These are phyloP conservation scores for Pythium vanterpoolii DNA, from an alignment of 352 stramenopile species.

Conservation along the genomic window DNA sequence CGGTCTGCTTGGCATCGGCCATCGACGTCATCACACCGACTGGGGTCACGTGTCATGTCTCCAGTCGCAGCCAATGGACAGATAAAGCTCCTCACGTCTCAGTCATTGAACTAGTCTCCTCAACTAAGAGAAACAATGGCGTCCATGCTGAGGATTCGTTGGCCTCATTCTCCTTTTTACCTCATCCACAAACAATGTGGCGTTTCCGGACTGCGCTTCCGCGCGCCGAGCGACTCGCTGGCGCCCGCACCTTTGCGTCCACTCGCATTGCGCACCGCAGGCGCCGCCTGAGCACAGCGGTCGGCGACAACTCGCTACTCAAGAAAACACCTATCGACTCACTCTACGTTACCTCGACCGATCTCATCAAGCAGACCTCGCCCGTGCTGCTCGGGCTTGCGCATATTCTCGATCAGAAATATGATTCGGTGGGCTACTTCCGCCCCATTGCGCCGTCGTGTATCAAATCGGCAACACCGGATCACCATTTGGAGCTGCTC, in stretches of 20 bases:
- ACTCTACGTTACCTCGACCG: conserved; percentile 69
- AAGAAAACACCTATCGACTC: conserved; percentile 45
- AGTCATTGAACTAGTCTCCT: neutral
- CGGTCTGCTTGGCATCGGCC: conserved; percentile 6
- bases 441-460: conserved; percentile 57
- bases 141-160: neutral
- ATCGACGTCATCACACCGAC: conserved; percentile 19
- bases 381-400: conserved; percentile 66
- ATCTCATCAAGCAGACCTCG: conserved; percentile 56
- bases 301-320: conserved; percentile 4
- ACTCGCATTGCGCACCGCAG: conserved; percentile 1
- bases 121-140: neutral
- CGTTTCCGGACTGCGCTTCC: conserved; percentile 10
- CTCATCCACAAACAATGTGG: conserved; percentile 4
- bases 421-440: conserved; percentile 70
- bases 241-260: conserved; percentile 14
- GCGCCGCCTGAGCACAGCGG: conserved; percentile 14
- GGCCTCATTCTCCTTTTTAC: neutral
- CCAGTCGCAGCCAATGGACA: conserved; percentile 18
- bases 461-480: conserved; percentile 23
- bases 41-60: conserved; percentile 8
- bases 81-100: neutral
- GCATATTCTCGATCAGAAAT: conserved; percentile 74
- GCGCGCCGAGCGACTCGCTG: conserved; percentile 2
- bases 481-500: conserved; percentile 78